Evolutionary conservation across 1,284 basidiomycete genomes (phyloP).

Genomic region (Xerocomus amazonicus): DNA sequence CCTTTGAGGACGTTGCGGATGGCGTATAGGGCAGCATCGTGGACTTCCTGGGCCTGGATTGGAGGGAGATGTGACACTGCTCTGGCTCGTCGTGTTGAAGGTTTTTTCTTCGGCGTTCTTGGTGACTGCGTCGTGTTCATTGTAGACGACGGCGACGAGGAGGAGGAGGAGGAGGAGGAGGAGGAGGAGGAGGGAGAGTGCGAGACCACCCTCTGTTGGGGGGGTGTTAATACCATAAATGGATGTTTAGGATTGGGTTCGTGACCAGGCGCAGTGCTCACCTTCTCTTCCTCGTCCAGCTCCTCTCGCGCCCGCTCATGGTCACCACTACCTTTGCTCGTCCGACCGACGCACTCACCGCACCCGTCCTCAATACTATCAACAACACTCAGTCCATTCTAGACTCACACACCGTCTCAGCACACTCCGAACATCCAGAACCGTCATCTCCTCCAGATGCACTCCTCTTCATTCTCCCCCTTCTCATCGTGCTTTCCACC

Average conservation of each 20-base stretch:
- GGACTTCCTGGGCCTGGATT: slow-evolving; percentile 52
- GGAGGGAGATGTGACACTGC: slow-evolving; percentile 60
- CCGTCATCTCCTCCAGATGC: slow-evolving; percentile 46
- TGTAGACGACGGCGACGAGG: slow-evolving; percentile 7
- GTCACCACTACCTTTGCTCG: slow-evolving; percentile 8
- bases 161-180: neutral
- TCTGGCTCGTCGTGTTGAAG: slow-evolving; percentile 47
- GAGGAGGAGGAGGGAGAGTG: neutral
- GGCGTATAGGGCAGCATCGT: slow-evolving; percentile 71
- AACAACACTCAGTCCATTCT: slow-evolving; percentile 20
- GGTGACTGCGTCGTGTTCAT: slow-evolving; percentile 39
- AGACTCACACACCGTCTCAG: slow-evolving; percentile 19
- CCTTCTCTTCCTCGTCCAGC: neutral
- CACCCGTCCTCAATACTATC: slow-evolving; percentile 32
- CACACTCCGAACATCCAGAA: slow-evolving; percentile 21
- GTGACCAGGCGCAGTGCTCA: slow-evolving; percentile 6
- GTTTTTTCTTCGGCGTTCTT: slow-evolving; percentile 34
- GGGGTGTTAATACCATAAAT: slow-evolving; percentile 19
- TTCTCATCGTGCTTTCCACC: slow-evolving; percentile 89
- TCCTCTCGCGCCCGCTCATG: slow-evolving; percentile 4
- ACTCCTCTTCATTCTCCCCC: slow-evolving; percentile 81
- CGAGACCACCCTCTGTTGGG: slow-evolving; percentile 11
- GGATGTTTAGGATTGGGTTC: slow-evolving; percentile 16
- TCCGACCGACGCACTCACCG: neutral
- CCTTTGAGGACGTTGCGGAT: slow-evolving; percentile 84